phyloP scores from a whole-genome alignment of 1,139 yeast genomes.

The Saccharomyces hybrid region DNA sequence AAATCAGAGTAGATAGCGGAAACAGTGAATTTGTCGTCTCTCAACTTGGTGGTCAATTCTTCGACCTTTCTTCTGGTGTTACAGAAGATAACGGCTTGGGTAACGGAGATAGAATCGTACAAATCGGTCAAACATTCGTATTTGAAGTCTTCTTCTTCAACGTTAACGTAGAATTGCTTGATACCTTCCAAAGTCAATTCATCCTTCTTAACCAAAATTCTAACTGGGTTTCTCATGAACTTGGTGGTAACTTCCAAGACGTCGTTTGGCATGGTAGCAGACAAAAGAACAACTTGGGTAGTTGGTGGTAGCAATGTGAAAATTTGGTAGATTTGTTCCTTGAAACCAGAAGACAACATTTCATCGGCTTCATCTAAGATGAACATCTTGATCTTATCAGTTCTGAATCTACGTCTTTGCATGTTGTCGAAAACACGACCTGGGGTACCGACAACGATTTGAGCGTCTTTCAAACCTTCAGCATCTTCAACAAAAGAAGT shows the following conservation, averaged over 20 bases:
- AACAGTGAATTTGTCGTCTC: conserved; percentile 85
- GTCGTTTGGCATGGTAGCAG: conserved; percentile 97
- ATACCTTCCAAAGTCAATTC: conserved; percentile 98
- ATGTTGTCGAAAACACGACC: conserved; percentile 99
- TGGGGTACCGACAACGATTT: conserved; percentile 97
- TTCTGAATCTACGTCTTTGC: conserved; percentile 84
- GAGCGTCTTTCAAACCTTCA: conserved; percentile 84
- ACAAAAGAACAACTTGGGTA: conserved; percentile 91
- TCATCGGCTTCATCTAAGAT: conserved; percentile 99
- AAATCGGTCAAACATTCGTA: conserved; percentile 94
- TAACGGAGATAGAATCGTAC: conserved; percentile 94
- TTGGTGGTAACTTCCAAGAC: conserved; percentile 94
- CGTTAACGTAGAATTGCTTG: conserved; percentile 92
- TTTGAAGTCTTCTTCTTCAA: conserved; percentile 88
- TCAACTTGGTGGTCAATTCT: conserved; percentile 80
- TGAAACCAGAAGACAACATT: conserved; percentile 94
- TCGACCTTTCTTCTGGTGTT: conserved; percentile 98
- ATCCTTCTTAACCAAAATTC: conserved; percentile 96
- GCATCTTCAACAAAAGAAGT: conserved; percentile 87
- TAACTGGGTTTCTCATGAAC: conserved; percentile 95
- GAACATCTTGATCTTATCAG: conserved; percentile 90
- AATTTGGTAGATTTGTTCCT: conserved; percentile 95
- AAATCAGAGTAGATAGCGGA: conserved; percentile 97
- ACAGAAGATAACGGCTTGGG: conserved; percentile 99
- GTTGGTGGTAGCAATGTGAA: conserved; percentile 90